These are phyloP conservation scores for Coemansia sp. DNA, from an alignment of 192 early-diverging fungal genomes.

Conservation along the genomic window DNA sequence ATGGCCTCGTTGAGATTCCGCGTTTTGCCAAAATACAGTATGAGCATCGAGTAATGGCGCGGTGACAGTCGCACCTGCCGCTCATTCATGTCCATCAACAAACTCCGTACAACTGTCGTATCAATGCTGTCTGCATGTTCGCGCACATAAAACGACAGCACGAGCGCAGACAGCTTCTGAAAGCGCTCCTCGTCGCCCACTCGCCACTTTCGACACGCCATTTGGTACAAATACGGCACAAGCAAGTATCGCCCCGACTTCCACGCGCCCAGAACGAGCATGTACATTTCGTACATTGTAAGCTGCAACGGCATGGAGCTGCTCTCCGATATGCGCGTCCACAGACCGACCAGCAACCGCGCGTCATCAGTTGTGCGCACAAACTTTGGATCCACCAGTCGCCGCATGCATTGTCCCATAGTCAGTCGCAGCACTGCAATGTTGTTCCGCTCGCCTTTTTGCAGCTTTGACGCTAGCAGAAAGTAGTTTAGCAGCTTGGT, in stretches of 20 bases:
- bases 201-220: conserved; percentile 23
- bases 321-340: conserved; percentile 23
- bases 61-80: conserved; percentile 27
- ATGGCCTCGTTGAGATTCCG: conserved; percentile 33
- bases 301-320: conserved; percentile 24
- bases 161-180: conserved; percentile 34
- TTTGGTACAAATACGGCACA: conserved; percentile 38
- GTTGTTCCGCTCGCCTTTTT: conserved; percentile 23
- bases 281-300: conserved; percentile 29
- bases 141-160: conserved; percentile 46
- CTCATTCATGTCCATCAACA: conserved; percentile 38
- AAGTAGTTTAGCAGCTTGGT: conserved; percentile 45
- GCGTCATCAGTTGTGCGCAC: conserved; percentile 28
- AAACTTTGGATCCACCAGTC: conserved; percentile 13
- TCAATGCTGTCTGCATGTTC: conserved; percentile 20
- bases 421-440: conserved; percentile 29
- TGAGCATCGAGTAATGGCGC: conserved; percentile 46
- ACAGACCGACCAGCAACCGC: conserved; percentile 17
- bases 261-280: conserved; percentile 49
- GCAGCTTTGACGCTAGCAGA: conserved; percentile 29
- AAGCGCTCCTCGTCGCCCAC: conserved; percentile 19
- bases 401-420: conserved; percentile 49
- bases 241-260: conserved; percentile 36
- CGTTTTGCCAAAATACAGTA: conserved; percentile 42
- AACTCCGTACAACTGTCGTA: conserved; percentile 15